These are phyloP conservation scores for Taphrina flavorubra DNA, from an alignment of 1,139 yeast species.

Conservation along the genomic window DNA sequence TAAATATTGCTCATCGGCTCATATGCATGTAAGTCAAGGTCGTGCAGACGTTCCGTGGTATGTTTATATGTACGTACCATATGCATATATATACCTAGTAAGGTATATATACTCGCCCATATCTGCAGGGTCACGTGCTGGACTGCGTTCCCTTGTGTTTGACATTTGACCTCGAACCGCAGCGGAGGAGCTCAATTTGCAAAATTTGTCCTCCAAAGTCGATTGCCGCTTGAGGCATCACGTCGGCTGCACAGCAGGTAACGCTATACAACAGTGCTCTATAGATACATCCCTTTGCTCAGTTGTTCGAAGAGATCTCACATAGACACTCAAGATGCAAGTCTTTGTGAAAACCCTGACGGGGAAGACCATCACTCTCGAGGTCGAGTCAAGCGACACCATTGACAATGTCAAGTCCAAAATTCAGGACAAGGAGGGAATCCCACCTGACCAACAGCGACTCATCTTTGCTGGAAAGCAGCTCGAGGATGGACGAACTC, in stretches of 20 bases:
- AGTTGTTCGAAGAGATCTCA: slow-evolving; percentile 9
- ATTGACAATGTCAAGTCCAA: slow-evolving; percentile 92
- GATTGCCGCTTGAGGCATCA: slow-evolving; percentile 6
- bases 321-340: slow-evolving; percentile 45
- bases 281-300: neutral
- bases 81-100: too few species aligned
- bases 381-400: slow-evolving; percentile 93
- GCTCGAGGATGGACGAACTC: slow-evolving; percentile 90
- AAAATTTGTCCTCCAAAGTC: slow-evolving; percentile 2
- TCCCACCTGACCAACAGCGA: slow-evolving; percentile 95
- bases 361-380: slow-evolving; percentile 90
- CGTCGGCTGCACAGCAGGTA: slow-evolving; percentile 2
- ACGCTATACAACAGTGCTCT: neutral
- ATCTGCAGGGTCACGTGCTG: slow-evolving; percentile 10
- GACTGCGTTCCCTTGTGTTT: slow-evolving; percentile 15
- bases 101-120: too few species aligned
- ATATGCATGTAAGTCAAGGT: too few species aligned
- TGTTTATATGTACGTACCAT: too few species aligned
- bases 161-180: neutral
- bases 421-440: slow-evolving; percentile 94
- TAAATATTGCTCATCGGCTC: too few species aligned
- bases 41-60: too few species aligned
- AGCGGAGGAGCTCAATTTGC: slow-evolving; percentile 6
- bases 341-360: slow-evolving; percentile 80
- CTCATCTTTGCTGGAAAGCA: slow-evolving; percentile 93